Evolutionary conservation across 495 filamentous ascomycete species (phyloP).

Genomic region (Penicilliopsis zonata): DNA sequence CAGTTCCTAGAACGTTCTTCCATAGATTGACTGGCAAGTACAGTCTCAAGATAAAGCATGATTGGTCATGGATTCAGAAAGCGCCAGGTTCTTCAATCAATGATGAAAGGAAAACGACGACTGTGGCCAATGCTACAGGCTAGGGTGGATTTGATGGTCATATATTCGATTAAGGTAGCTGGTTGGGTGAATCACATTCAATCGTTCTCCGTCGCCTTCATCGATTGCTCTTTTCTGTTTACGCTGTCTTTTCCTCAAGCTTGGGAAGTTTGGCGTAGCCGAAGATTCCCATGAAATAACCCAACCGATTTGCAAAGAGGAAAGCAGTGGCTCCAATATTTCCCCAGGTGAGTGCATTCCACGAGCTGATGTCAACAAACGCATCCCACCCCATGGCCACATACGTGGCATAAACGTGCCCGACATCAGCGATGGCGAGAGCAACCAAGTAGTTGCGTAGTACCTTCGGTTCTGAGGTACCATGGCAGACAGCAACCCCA

Average conservation of each 20-base stretch:
- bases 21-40: too few species aligned
- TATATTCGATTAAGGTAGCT: too few species aligned
- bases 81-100: too few species aligned
- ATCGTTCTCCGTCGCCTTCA: background rate
- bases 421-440: constrained; percentile 53
- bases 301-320: constrained; percentile 41
- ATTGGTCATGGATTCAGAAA: too few species aligned
- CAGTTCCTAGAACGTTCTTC: too few species aligned
- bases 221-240: too few species aligned
- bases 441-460: constrained; percentile 56
- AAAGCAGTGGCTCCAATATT: constrained; percentile 52
- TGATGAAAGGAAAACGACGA: too few species aligned
- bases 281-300: constrained; percentile 47
- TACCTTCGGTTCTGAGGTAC: constrained; percentile 50
- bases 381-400: constrained; percentile 42
- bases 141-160: too few species aligned
- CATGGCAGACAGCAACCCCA: constrained; percentile 45
- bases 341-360: constrained; percentile 64
- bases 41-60: too few species aligned
- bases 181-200: background rate
- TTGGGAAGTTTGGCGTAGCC: constrained; percentile 27
- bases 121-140: too few species aligned
- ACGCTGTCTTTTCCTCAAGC: constrained; percentile 13
- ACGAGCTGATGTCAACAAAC: constrained; percentile 40
- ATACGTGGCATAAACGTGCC: constrained; percentile 53